Conservation (phyloP, 305 asterid species). For the Rubia tinctorum region DNA sequence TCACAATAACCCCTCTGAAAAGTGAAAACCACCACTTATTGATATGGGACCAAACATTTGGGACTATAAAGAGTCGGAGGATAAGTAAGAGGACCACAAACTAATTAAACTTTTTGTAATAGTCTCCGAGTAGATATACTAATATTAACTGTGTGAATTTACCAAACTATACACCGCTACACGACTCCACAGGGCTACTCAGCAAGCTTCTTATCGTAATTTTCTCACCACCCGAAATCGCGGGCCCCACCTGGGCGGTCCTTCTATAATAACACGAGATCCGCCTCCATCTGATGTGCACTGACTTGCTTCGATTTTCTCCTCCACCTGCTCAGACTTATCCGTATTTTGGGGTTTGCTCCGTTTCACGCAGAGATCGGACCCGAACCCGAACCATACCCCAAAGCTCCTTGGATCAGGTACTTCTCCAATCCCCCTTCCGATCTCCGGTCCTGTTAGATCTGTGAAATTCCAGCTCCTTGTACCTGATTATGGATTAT, state of each 20-base stretch:
- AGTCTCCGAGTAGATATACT: too few species aligned
- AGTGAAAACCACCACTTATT: too few species aligned
- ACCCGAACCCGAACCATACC: neutral
- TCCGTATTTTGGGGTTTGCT: slow-evolving; percentile 34
- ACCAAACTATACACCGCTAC: neutral
- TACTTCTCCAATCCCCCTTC: neutral
- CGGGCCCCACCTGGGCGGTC: neutral
- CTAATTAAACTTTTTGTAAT: too few species aligned
- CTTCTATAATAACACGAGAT: slow-evolving; percentile 1
- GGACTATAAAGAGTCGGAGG: too few species aligned
- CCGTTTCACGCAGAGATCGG: neutral
- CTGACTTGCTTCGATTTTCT: neutral
- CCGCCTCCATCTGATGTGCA: neutral
- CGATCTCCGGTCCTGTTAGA: slow-evolving; percentile 4
- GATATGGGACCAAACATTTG: too few species aligned
- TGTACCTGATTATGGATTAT: neutral
- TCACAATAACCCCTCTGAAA: too few species aligned
- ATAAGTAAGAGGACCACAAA: too few species aligned
- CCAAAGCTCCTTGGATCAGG: slow-evolving; percentile 29
- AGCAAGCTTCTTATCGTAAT: neutral
- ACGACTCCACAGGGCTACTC: neutral
- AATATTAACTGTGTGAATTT: too few species aligned
- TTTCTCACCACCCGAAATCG: neutral
- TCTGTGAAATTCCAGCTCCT: neutral
- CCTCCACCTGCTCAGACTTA: slow-evolving; percentile 32